Conservation (phyloP, 352 stramenopile genomes). For the Phytophthora niederhauseri region DNA sequence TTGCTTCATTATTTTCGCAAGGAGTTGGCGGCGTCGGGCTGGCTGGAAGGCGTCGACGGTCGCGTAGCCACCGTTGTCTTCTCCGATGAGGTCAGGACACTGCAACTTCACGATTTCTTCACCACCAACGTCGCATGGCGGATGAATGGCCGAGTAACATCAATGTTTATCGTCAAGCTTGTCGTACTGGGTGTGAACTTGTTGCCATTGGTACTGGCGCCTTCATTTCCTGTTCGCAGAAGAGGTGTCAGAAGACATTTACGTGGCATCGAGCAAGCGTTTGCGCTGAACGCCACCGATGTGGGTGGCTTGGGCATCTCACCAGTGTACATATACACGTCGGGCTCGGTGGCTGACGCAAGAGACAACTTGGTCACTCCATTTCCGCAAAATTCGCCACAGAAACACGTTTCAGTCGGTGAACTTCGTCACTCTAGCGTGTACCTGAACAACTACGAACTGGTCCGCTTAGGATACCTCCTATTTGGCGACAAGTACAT, state of each 20-base stretch:
- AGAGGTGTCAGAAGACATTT: slow-evolving; percentile 1
- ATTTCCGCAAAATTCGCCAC: too few relatives aligned
- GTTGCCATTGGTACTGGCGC: slow-evolving; percentile 29
- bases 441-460: slow-evolving; percentile 27
- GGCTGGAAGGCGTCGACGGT: slow-evolving; percentile 13
- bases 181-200: slow-evolving; percentile 35
- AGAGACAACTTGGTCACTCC: too few relatives aligned
- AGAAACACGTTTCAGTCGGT: not conserved
- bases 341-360: too few relatives aligned
- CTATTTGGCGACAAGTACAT: slow-evolving; percentile 29
- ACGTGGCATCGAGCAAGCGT: slow-evolving; percentile 20
- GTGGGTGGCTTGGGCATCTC: not conserved
- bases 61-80: slow-evolving; percentile 23
- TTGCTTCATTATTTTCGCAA: slow-evolving; percentile 27
- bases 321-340: too few relatives aligned
- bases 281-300: slow-evolving; percentile 14
- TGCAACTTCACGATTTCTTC: slow-evolving; percentile 33
- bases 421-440: slow-evolving; percentile 5
- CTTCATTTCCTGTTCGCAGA: slow-evolving; percentile 6
- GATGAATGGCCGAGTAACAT: slow-evolving; percentile 29
- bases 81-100: slow-evolving; percentile 9
- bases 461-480: slow-evolving; percentile 33
- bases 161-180: slow-evolving; percentile 38
- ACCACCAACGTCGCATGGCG: slow-evolving; percentile 23
- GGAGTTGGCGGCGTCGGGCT: slow-evolving; percentile 6